Base-by-base conservation (phyloP, 108 stramenopile species). In the Nitzschia sp. region DNA sequence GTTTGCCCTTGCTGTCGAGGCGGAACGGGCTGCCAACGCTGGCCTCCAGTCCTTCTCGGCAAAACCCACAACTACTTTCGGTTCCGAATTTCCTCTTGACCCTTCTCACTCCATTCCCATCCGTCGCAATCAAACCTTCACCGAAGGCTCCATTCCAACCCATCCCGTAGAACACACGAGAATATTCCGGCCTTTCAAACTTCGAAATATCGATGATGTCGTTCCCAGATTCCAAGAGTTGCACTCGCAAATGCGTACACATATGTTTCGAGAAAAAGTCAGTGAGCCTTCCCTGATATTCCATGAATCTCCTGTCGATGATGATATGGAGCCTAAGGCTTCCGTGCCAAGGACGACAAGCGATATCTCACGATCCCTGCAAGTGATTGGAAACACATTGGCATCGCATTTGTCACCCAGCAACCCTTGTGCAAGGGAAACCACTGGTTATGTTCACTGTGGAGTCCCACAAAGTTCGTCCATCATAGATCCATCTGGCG, bases 1-100 rank as follows among this genome's bases (percentile, higher is more conserved):
- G 29, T 39, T 70, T 10, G 80, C 77, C 41, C 20, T 82, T 3
- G 77, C 81, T 15, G 20, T 39, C 12, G 76, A 63, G 12, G 81
- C 81, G 8, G 77, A 82, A 53, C 51, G 69, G 26, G 77, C 77
- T 19, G 81, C 81, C 10, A 76, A 74, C 15, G 63, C 63, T 11
- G 81, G 81, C 11, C 29, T 63, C 17, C 61, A 70, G 10, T 67
- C 39, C n/a, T 82, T 82, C 51, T 51, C 69, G 8, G 69, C 53
- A 17, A 25, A 48, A 34, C 63, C 77, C n/a, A 75, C 73, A 22
- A 73, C 81, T 10, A 34, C 29, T 1, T 34, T 34, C 5, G 29
- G 29, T 3, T 34, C 29, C 1, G 29, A 34, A 5, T 78, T 78
- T 71, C 72, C 53, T 21, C 10, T 51, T 41, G 78, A 79, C 7